Percentiles rank a stretch among this genome's conserved stretches.
phyloP scores from a whole-genome alignment of 164 flowering plant genomes.

The Vitis rotundifolia region DNA sequence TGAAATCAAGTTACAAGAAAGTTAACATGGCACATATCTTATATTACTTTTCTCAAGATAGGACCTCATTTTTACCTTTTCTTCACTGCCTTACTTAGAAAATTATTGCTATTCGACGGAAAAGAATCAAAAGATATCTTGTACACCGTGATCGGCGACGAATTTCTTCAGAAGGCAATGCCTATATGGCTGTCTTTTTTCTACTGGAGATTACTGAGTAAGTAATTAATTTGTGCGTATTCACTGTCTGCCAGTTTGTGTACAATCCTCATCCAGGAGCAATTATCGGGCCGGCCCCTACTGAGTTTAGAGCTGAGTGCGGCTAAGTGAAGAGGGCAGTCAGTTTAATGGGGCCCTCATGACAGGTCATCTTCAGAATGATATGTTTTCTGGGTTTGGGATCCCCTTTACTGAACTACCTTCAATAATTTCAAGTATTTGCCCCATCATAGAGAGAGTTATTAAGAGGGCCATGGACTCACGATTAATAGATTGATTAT shows the following conservation, averaged over 20 bases:
- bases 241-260: not conserved
- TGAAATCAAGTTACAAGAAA: conserved; percentile 10
- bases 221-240: not conserved
- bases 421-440: not conserved
- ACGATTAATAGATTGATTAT: no score
- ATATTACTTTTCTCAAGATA: conserved; percentile 2
- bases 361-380: not conserved
- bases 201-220: not conserved
- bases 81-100: not conserved
- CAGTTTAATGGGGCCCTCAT: not conserved
- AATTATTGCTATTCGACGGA: not conserved
- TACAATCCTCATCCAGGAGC: not conserved
- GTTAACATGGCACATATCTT: conserved; percentile 2
- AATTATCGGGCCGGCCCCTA: conserved; percentile 26
- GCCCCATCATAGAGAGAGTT: no score
- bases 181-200: not conserved
- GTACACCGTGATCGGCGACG: no score
- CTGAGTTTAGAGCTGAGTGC: conserved; percentile 12
- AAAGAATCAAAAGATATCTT: no score
- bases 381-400: not conserved
- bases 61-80: conserved; percentile 14
- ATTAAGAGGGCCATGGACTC: no score
- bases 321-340: conserved; percentile 2
- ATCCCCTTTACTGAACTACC: not conserved
- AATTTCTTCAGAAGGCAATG: not conserved